Base-by-base conservation (phyloP, 1,139 yeast genomes). In the Geotrichum australiense region DNA sequence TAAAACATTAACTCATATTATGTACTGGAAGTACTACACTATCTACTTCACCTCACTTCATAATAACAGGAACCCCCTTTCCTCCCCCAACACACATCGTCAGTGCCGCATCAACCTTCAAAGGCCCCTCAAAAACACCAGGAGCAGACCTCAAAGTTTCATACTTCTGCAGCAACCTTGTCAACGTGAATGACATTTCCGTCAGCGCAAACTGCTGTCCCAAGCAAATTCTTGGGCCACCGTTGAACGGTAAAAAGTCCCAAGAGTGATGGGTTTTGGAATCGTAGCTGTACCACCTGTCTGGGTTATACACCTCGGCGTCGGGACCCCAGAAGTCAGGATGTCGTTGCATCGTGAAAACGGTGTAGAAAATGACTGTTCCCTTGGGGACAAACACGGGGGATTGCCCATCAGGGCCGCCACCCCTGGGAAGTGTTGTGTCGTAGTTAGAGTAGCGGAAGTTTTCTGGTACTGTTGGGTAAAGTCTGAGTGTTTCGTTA, bases 131-230 rank as follows among this genome's bases (percentile, higher is more conserved):
- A 16, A 29, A 19, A 10, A n/a, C 5, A 2, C 28, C 35, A 20
- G 40, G 35, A 5, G 5, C 10, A 25, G 18, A 26, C 20, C 43
- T 48, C 47, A 59, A 60, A 32, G 47, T 16, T 12, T 18, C 22
- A 15, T 27, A 39, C 22, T 31, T 51, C 55, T 71, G 76, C 39
- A 60, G 57, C 40, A 76, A 52, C 43, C 79, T 62, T 10, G 65
- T 66, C 28, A 70, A 47, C 8, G 72, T 66, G 50, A 72, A 73
- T 2, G 71, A 62, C 11, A 74, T 71, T 57, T 75, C 80, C 5
- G 78, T 74, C 46, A 74, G 65, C 2, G 78, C 79, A 58, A 70
- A 73, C 54, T 74, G 79, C 56, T 74, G 79, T 16, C 80, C 80
- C 44, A 75, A 61, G 50, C 80, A 74, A 47, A 74, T 73, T 45